phyloP scores from a whole-genome alignment of 1,284 basidiomycete species.

The Kalmanozyma brasiliensis region DNA sequence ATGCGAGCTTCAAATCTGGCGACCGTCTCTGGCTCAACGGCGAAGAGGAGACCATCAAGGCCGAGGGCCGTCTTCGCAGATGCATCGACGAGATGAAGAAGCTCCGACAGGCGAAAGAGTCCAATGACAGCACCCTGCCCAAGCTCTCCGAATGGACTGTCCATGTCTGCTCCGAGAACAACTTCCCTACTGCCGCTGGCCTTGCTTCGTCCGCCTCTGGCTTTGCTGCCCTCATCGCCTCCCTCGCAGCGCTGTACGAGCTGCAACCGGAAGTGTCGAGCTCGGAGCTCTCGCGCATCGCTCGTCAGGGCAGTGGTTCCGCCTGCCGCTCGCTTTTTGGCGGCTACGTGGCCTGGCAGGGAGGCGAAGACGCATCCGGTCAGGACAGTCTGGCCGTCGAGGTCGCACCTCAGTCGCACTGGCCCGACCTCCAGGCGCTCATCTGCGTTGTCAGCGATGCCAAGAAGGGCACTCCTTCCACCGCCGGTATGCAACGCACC shows the following conservation, averaged over 20 bases:
- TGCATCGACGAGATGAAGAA: conserved; percentile 90
- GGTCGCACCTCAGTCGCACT: conserved; percentile 75
- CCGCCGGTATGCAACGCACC: conserved; percentile 95
- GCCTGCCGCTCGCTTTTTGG: conserved; percentile 97
- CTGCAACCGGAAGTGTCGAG: conserved; percentile 75
- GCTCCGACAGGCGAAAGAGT: conserved; percentile 80
- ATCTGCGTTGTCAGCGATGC: conserved; percentile 96
- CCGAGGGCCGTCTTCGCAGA: conserved; percentile 80
- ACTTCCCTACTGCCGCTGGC: conserved; percentile 98
- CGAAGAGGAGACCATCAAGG: conserved; percentile 86
- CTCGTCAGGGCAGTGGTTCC: conserved; percentile 95
- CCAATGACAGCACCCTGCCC: conserved; percentile 46
- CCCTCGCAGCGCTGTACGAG: conserved; percentile 85
- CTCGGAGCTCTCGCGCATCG: conserved; percentile 85
- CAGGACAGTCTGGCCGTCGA: conserved; percentile 88
- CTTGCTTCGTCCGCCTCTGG: conserved; percentile 97
- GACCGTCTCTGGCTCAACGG: conserved; percentile 96
- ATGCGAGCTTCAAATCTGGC: conserved; percentile 74
- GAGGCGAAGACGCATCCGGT: conserved; percentile 78
- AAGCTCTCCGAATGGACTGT: conserved; percentile 62
- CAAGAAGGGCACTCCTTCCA: conserved; percentile 96
- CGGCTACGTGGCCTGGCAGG: conserved; percentile 96
- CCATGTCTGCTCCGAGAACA: conserved; percentile 92
- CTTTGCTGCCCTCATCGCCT: conserved; percentile 92
- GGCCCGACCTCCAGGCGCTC: conserved; percentile 88